Evolutionary conservation across 495 filamentous ascomycete genomes (phyloP).

Genomic region (Zalerion maritima): DNA sequence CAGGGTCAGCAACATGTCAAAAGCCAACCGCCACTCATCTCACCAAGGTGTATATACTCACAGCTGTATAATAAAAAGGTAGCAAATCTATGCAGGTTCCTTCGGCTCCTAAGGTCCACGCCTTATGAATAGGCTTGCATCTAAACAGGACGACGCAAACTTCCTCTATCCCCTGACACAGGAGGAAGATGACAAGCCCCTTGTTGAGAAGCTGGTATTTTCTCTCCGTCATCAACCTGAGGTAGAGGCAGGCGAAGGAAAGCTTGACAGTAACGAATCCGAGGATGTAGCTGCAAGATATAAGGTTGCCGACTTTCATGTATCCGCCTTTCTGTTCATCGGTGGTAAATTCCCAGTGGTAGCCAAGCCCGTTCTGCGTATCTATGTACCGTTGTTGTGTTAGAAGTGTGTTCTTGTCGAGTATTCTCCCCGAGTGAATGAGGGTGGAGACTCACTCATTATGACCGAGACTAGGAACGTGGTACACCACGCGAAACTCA

Average conservation of each 20-base stretch:
- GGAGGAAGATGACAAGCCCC: constrained; percentile 8
- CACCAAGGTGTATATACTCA: constrained; percentile 6
- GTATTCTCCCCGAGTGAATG: too few species aligned
- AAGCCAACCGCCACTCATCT: not conserved
- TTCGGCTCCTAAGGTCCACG: constrained; percentile 11
- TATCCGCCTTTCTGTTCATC: too few species aligned
- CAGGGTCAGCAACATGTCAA: constrained; percentile 1
- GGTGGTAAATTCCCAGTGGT: too few species aligned
- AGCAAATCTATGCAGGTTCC: constrained; percentile 11
- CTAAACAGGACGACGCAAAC: constrained; percentile 11
- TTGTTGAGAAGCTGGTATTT: constrained; percentile 9
- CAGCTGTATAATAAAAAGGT: constrained; percentile 13
- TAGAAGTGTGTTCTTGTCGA: too few species aligned
- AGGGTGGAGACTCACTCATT: too few species aligned
- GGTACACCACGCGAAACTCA: too few species aligned
- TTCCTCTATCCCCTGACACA: constrained; percentile 11
- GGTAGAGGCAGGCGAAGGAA: constrained; percentile 12
- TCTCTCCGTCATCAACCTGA: constrained; percentile 11
- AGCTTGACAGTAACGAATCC: constrained; percentile 10
- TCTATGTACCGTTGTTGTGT: too few species aligned
- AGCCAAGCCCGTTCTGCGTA: too few species aligned
- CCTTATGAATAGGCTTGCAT: constrained; percentile 8
- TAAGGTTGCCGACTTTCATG: too few species aligned
- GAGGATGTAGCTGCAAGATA: constrained; percentile 8
- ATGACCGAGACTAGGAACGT: too few species aligned